phyloP scores from a whole-genome alignment of 495 filamentous ascomycete species.

The Neurospora sp. region DNA sequence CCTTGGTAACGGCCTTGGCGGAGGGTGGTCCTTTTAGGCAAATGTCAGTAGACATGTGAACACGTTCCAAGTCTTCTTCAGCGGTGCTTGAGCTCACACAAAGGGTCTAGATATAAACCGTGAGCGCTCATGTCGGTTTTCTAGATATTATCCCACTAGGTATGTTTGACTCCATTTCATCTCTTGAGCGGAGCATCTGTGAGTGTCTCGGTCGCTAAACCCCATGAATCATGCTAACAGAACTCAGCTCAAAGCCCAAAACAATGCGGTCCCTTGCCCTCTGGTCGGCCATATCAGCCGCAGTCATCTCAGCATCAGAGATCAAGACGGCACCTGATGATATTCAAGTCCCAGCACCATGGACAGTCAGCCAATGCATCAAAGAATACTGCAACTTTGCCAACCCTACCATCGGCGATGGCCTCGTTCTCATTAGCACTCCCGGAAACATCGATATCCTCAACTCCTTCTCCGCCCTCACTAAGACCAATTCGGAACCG shows the following conservation, averaged over 20 bases:
- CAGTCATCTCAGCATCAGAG: not conserved
- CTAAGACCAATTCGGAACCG: not conserved
- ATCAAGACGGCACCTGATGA: not conserved
- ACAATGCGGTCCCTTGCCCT: not conserved
- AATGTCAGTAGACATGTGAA: not conserved
- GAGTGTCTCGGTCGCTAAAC: not conserved
- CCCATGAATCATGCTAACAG: not conserved
- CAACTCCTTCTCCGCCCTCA: constrained; percentile 6
- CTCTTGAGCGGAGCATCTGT: not conserved
- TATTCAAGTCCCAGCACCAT: constrained; percentile 4
- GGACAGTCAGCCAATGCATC: constrained; percentile 28
- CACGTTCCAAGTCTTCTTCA: not conserved
- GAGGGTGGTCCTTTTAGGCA: not conserved
- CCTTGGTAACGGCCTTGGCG: not conserved
- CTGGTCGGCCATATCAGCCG: not conserved
- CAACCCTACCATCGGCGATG: constrained; percentile 17
- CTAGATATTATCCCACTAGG: too few species aligned
- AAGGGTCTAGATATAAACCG: not conserved
- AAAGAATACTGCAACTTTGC: constrained; percentile 26
- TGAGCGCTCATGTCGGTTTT: not conserved
- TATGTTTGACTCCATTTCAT: not conserved
- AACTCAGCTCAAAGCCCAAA: not conserved
- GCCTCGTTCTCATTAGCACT: constrained; percentile 24
- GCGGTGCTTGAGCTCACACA: not conserved
- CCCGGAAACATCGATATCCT: constrained; percentile 16